Percentiles rank a stretch among this genome's conserved stretches.
Evolutionary conservation across 176 grass and related monocot genomes (phyloP).

Genomic region (Coix lacrymajobi): DNA sequence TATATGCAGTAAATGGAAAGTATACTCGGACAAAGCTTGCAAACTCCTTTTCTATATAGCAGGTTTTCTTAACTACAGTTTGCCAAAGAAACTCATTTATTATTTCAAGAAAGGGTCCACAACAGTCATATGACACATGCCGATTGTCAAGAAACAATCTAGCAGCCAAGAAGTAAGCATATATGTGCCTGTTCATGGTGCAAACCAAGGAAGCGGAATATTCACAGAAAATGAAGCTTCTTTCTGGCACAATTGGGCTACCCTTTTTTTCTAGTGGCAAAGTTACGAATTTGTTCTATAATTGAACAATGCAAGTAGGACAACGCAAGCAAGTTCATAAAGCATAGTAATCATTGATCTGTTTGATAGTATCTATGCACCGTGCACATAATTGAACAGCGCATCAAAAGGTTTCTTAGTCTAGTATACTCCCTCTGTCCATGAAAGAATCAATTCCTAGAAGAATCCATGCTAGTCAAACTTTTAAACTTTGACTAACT

Average conservation of each 20-base stretch:
- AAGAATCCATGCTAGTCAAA: no score
- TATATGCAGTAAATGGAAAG: neutral
- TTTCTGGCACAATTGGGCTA: neutral
- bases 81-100: neutral
- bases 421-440: no score
- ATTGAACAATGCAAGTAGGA: neutral
- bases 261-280: no score
- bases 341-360: neutral
- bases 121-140: neutral
- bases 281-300: neutral
- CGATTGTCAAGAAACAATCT: neutral
- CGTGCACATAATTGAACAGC: neutral
- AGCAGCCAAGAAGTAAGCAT: neutral
- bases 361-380: neutral
- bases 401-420: neutral
- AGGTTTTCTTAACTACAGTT: neutral
- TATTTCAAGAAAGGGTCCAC: neutral
- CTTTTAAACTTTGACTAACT: no score
- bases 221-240: neutral
- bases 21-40: neutral
- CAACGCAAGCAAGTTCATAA: neutral
- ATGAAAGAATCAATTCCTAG: no score
- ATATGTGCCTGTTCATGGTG: neutral
- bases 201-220: conserved; percentile 15
- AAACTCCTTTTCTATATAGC: neutral